Base-by-base conservation (phyloP, 805 yeast species). In the Candida pseudoglaebosa region DNA sequence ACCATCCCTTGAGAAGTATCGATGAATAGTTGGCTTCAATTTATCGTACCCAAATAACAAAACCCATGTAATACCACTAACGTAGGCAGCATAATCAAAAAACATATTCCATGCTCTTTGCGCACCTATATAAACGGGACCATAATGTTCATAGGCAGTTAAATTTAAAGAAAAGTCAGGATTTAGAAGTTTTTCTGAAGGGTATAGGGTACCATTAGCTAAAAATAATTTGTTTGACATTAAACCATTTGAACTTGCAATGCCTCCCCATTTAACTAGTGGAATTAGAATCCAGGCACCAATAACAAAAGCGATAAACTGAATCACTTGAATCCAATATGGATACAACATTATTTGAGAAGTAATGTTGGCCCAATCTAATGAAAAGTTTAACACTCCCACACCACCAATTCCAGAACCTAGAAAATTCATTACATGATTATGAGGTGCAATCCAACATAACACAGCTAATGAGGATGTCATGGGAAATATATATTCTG, bases 331-430 rank as follows among this genome's bases (percentile, higher is more conserved):
- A 13, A 75, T 69, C 78, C 77, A 73, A 49, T 73, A 74, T 1
- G 79, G 79, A 35, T 63, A 62, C 46, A 73, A 47, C 77, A 74
- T 67, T 31, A 74, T 74, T 5, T 58, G 50, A 0, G 77, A 71
- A 1, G 78, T 70, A 37, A 74, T 71, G 45, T 74, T 74, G 38
- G 77, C 70, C 78, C 79, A 74, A 43, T 74, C 78, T 22, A 74
- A 55, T 1, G 77, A 58, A 17, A 73, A 53, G 43, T 74, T 74
- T 39, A 73, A 49, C 24, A 74, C 51, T 4, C 78, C 78, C 63
- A 72, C 62, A 1, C 78, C 78, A 2, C 78, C 78, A 36, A 74
- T 47, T 0, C 78, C 78, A n/a, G 75, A 67, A 4, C 78, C 78
- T 7, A 73, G 46, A 42, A 74, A 74, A 39, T 71, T 72, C 9